Percentiles rank a stretch among this genome's conserved stretches.
Evolutionary conservation across 2,329 filamentous ascomycete genomes (phyloP).

Genomic region (Aspergillus tanneri): DNA sequence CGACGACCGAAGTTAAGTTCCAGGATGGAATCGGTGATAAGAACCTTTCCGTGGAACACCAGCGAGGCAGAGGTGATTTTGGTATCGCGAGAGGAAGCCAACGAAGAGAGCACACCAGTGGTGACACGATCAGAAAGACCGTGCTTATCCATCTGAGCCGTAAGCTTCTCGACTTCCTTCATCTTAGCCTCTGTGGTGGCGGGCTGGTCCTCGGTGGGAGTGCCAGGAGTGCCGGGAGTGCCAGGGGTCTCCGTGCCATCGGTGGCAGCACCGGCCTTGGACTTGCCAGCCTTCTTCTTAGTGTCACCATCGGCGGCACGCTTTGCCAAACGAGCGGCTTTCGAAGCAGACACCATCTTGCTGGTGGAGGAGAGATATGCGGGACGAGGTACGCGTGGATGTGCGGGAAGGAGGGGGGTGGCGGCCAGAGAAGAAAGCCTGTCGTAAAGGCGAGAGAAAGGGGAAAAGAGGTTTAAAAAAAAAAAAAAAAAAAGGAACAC

Average conservation of each 20-base stretch:
- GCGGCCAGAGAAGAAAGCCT: slow-evolving; percentile 27
- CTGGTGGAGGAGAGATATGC: slow-evolving; percentile 20
- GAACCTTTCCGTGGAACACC: slow-evolving; percentile 96
- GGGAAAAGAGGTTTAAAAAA: too few relatives aligned
- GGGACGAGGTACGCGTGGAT: slow-evolving; percentile 12
- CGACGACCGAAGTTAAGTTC: slow-evolving; percentile 90
- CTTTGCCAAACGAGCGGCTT: slow-evolving; percentile 67
- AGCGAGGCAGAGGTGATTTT: slow-evolving; percentile 93
- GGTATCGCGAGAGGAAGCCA: slow-evolving; percentile 82
- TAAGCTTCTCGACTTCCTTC: slow-evolving; percentile 80
- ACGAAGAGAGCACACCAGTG: slow-evolving; percentile 89
- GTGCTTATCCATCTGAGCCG: slow-evolving; percentile 91
- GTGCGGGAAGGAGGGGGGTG: slow-evolving; percentile 13
- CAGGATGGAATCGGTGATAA: slow-evolving; percentile 89
- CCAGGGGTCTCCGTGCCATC: too few relatives aligned
- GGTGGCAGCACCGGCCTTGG: slow-evolving; percentile 63
- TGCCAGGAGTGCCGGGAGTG: too few relatives aligned
- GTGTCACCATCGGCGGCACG: slow-evolving; percentile 62
- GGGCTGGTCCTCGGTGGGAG: slow-evolving; percentile 59
- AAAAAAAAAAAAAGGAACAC: slow-evolving; percentile 34
- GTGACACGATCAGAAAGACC: slow-evolving; percentile 97
- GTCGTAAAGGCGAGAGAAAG: slow-evolving; percentile 16
- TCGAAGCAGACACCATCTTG: slow-evolving; percentile 66
- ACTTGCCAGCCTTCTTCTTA: slow-evolving; percentile 70
- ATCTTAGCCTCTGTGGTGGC: slow-evolving; percentile 71